Evolutionary conservation across 2,329 filamentous ascomycete species (phyloP), one percentile per base, ranked within the genome.

Genomic region (Neofusicoccum ribis): DNA sequence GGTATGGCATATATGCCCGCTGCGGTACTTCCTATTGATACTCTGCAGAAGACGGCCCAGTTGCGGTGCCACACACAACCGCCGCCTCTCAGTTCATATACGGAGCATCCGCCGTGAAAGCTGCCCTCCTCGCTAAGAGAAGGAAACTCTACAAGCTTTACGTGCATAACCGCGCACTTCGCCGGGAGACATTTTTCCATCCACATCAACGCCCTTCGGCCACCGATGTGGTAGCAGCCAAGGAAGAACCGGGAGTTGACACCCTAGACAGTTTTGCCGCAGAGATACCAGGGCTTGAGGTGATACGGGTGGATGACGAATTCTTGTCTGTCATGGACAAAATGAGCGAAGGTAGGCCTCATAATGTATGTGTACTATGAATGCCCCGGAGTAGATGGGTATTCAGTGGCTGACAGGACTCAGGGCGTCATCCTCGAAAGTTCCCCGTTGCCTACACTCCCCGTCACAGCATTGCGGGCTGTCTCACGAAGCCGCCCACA

Each of bases 81-180:
- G 90, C 94, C 0, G 91, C 92, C 5, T 97, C 93, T 0, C 90
- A 97, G 67, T 98, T 97, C 71, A 82, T 99, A 2, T 98, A 96
- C 74, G 95, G 95, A 5, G 86, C 86, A 50, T 91, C 90, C 2
- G 88, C 91, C 1, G 92, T 98, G 23, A 84, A 90, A 68, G 91
- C 93, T 20, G 93, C 93, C 0, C 81, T 99, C 20, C 87, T 84
- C 69, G 85, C 86, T 50, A 82, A 82, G 11, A 84, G 87, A 39
- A 88, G 95, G 65, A 88, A 91, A 72, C 79, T 96, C 2, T 96
- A 97, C 80, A 91, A 88, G 63, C 84, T 99, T 3, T 97, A 98
- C 75, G 81, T 97, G 8, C 78, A 79, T 66, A 50, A 65, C 3
- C 61, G 71, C 46, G 70, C 67, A 61, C 15, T 27, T 3, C 23